Conservation (phyloP, 805 yeast genomes). For the Huiozyma sinensis region DNA sequence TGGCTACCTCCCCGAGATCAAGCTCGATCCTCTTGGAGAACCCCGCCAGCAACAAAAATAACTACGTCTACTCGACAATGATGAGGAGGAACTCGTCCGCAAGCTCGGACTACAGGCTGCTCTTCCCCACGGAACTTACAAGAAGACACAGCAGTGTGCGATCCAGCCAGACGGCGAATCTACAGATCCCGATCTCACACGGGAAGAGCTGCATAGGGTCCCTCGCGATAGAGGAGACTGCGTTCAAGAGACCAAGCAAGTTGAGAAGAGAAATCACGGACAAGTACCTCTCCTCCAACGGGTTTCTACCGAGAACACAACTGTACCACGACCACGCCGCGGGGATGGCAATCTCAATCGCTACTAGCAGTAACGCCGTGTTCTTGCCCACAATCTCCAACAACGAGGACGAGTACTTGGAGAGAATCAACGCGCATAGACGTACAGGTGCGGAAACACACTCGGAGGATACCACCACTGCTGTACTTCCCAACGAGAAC, state of each 20-base stretch:
- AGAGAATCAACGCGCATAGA: conserved; percentile 9
- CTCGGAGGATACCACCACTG: conserved; percentile 6
- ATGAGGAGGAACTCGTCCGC: no score
- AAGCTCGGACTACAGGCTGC: no score
- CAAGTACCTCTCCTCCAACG: conserved; percentile 17
- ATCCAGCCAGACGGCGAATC: no score
- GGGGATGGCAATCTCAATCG: conserved; percentile 19
- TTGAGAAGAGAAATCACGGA: not conserved
- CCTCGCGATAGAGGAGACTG: no score
- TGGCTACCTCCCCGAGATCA: no score
- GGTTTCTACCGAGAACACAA: conserved; percentile 13
- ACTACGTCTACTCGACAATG: no score
- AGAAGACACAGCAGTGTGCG: no score
- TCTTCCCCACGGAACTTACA: no score
- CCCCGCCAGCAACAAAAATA: no score
- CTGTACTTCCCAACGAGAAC: conserved; percentile 1
- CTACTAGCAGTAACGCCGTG: conserved; percentile 27
- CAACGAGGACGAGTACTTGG: conserved; percentile 23
- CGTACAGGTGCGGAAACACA: not conserved
- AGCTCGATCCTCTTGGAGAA: no score
- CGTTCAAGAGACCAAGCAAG: not conserved
- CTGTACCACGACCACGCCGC: conserved; percentile 6
- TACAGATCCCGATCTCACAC: no score
- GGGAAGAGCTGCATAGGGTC: no score
- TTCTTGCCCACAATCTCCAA: conserved; percentile 26